Evolutionary conservation across 2,329 filamentous ascomycete species (phyloP).

Genomic region (Hypoxylon sp.): DNA sequence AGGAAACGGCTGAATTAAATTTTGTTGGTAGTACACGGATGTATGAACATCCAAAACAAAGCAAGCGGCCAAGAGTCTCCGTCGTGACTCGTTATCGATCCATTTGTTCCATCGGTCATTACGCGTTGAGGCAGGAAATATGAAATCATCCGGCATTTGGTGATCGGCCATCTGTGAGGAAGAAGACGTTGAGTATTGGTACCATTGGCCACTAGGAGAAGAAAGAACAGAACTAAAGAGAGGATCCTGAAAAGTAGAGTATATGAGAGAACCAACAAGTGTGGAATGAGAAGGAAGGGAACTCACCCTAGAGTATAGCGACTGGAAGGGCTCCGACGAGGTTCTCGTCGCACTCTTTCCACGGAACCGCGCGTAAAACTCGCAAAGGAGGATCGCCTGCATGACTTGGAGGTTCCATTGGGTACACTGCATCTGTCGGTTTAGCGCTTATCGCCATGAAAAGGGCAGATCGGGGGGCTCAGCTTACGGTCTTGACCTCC

Average conservation of each 20-base stretch:
- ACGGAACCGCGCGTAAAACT: constrained; percentile 69
- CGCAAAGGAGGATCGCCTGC: constrained; percentile 69
- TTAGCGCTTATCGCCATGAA: constrained; percentile 29
- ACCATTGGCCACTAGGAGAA: constrained; percentile 50
- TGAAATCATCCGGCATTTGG: constrained; percentile 50
- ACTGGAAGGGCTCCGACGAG: constrained; percentile 65
- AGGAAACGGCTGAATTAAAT: constrained; percentile 56
- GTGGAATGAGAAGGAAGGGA: constrained; percentile 54
- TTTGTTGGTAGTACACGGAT: constrained; percentile 69
- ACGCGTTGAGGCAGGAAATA: constrained; percentile 45
- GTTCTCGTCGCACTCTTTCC: constrained; percentile 65
- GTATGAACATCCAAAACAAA: constrained; percentile 71
- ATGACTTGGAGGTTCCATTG: constrained; percentile 66
- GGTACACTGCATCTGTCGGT: constrained; percentile 58
- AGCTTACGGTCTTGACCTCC: constrained; percentile 66
- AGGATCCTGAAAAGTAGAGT: constrained; percentile 55
- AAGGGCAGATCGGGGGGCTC: background rate
- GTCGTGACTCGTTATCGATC: constrained; percentile 67
- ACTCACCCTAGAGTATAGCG: constrained; percentile 70
- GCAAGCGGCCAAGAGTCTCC: constrained; percentile 69
- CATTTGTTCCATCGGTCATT: constrained; percentile 66
- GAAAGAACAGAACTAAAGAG: constrained; percentile 56
- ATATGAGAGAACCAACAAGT: constrained; percentile 53
- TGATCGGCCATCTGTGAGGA: constrained; percentile 59
- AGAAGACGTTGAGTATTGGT: constrained; percentile 56